These are phyloP conservation scores for Penicillium lividum DNA, from an alignment of 495 filamentous ascomycete species.

Conservation along the genomic window DNA sequence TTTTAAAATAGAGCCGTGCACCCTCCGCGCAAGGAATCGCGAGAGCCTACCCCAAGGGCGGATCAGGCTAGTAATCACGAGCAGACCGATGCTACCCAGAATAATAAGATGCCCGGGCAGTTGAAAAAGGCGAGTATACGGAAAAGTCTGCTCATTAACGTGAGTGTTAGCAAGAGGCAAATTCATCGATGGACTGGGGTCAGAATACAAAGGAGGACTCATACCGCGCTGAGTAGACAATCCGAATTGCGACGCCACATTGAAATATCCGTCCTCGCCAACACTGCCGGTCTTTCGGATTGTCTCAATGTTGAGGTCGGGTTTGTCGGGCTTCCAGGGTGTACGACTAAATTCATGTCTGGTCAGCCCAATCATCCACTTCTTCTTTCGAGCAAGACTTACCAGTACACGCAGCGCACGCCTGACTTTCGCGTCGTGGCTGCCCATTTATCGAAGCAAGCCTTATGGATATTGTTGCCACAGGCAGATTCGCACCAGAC, in stretches of 20 bases:
- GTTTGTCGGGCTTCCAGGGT: slow-evolving; percentile 58
- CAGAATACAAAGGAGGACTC: slow-evolving; percentile 31
- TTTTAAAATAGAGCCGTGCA: neutral
- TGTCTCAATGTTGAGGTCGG: slow-evolving; percentile 40
- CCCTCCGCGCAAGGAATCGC: neutral
- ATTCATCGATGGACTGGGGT: neutral
- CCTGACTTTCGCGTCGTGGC: slow-evolving; percentile 50
- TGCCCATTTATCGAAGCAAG: slow-evolving; percentile 73
- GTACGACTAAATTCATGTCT: slow-evolving; percentile 46
- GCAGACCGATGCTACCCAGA: slow-evolving; percentile 20
- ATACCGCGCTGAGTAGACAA: slow-evolving; percentile 57
- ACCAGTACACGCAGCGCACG: slow-evolving; percentile 70
- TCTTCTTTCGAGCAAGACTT: slow-evolving; percentile 14
- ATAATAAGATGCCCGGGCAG: slow-evolving; percentile 26
- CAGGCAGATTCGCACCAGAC: slow-evolving; percentile 74
- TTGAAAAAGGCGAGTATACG: slow-evolving; percentile 46
- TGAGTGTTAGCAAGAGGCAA: slow-evolving; percentile 9
- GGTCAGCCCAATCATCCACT: neutral
- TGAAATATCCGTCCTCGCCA: slow-evolving; percentile 64
- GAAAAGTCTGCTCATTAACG: slow-evolving; percentile 36
- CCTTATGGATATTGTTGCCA: slow-evolving; percentile 76
- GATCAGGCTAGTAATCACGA: neutral
- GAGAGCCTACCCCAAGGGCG: neutral
- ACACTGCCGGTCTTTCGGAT: slow-evolving; percentile 40
- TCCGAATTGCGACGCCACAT: slow-evolving; percentile 63